Percentiles rank a stretch among this genome's conserved stretches.
These are phyloP conservation scores for Fusarium chaquense DNA, from an alignment of 2,329 filamentous ascomycete genomes.

Conservation along the genomic window DNA sequence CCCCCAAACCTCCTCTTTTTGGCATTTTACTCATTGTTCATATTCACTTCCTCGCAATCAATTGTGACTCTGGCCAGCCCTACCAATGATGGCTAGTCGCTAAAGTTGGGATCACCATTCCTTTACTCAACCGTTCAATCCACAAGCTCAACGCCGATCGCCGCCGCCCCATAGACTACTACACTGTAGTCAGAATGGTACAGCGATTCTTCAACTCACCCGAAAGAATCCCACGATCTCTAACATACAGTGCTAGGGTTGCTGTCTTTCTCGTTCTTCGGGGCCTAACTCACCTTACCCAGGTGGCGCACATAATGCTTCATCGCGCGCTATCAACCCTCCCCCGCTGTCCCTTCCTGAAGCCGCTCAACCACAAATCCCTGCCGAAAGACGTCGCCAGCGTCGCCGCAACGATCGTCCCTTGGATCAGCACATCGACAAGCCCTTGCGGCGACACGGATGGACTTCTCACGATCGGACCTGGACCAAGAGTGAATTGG, in stretches of 20 bases:
- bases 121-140: slow-evolving; percentile 25
- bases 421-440: slow-evolving; percentile 75
- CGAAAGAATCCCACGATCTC: slow-evolving; percentile 2
- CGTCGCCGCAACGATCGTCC: slow-evolving; percentile 54
- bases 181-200: slow-evolving; percentile 39
- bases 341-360: slow-evolving; percentile 52
- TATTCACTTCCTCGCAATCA: slow-evolving; percentile 1
- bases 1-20: slow-evolving; percentile 2
- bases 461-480: slow-evolving; percentile 73
- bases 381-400: slow-evolving; percentile 50
- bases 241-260: slow-evolving; percentile 58
- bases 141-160: slow-evolving; percentile 28
- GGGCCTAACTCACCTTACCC: slow-evolving; percentile 67
- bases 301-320: slow-evolving; percentile 62
- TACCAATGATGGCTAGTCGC: slow-evolving; percentile 41
- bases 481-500: slow-evolving; percentile 78
- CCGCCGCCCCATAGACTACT: slow-evolving; percentile 9
- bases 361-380: slow-evolving; percentile 39
- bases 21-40: neutral
- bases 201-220: slow-evolving; percentile 2
- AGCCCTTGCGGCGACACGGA: slow-evolving; percentile 72
- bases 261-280: slow-evolving; percentile 67
- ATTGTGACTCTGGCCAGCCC: slow-evolving; percentile 27
- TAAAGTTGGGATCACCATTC: slow-evolving; percentile 38
- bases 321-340: slow-evolving; percentile 66